These are phyloP conservation scores for Colletotrichum sp. DNA, from an alignment of 2,329 filamentous ascomycete species.

Conservation along the genomic window DNA sequence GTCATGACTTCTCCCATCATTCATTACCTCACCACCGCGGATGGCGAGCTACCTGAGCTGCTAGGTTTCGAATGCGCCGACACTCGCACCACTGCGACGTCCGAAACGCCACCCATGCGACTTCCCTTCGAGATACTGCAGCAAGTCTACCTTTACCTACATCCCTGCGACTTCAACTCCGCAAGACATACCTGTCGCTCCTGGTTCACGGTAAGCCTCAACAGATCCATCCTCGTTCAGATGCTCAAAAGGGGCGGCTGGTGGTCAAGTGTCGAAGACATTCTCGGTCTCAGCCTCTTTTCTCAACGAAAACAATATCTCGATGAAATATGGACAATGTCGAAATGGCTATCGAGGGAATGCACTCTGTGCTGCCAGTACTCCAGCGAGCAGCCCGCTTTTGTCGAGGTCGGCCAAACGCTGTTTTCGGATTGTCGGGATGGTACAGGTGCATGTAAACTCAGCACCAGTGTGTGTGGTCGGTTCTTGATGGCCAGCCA, in stretches of 20 bases:
- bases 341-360: constrained; percentile 46
- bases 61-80: neutral
- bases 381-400: constrained; percentile 24
- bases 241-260: constrained; percentile 64
- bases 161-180: constrained; percentile 57
- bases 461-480: constrained; percentile 58
- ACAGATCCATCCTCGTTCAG: constrained; percentile 49
- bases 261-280: constrained; percentile 42
- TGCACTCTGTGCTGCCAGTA: constrained; percentile 29
- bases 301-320: neutral
- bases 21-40: neutral
- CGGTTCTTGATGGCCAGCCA: constrained; percentile 61
- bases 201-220: constrained; percentile 66
- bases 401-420: constrained; percentile 36
- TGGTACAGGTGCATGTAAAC: neutral
- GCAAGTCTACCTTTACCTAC: constrained; percentile 37
- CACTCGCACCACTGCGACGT: neutral
- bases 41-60: neutral
- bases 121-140: constrained; percentile 41
- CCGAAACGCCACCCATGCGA: constrained; percentile 25
- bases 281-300: constrained; percentile 18
- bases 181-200: constrained; percentile 63
- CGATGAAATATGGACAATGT: constrained; percentile 39
- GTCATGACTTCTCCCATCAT: neutral
- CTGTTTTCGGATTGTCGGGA: constrained; percentile 37